Conservation (phyloP, 2,329 filamentous ascomycete genomes). For the Fusarium pseudocircinatum region DNA sequence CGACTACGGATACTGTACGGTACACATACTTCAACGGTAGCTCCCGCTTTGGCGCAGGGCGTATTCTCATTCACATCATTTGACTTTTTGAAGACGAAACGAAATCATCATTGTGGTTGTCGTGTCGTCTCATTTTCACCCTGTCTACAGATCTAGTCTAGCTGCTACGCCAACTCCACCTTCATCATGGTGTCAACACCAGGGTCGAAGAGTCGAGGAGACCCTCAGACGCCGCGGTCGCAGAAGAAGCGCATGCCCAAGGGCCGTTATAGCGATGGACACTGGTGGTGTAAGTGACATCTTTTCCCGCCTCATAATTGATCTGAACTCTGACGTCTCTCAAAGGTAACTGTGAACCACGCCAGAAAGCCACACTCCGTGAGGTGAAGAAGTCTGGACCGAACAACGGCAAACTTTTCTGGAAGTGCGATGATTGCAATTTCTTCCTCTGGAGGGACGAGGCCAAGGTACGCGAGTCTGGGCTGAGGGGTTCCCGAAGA, state of each 20-base stretch:
- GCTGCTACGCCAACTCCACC: slow-evolving; percentile 1
- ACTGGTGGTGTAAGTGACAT: slow-evolving; percentile 51
- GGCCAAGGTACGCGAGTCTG: slow-evolving; percentile 46
- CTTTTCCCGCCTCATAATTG: not conserved
- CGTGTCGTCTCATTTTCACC: not conserved
- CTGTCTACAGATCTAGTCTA: not conserved
- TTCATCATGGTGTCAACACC: slow-evolving; percentile 29
- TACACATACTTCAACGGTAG: slow-evolving; percentile 5
- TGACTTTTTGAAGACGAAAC: not conserved
- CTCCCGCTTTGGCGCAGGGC: slow-evolving; percentile 17
- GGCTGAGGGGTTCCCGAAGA: slow-evolving; percentile 17
- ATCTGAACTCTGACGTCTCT: not conserved
- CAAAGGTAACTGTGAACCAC: slow-evolving; percentile 56
- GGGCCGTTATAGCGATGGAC: slow-evolving; percentile 46
- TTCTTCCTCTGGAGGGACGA: slow-evolving; percentile 59
- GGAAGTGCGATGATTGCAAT: slow-evolving; percentile 54
- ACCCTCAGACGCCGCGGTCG: slow-evolving; percentile 40
- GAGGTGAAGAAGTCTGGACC: slow-evolving; percentile 50
- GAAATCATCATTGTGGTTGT: not conserved
- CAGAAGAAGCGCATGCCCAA: slow-evolving; percentile 46
- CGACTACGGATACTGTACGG: not conserved
- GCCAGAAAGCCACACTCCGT: slow-evolving; percentile 48
- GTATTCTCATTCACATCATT: not conserved
- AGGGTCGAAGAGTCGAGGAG: slow-evolving; percentile 8
- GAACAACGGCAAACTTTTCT: slow-evolving; percentile 56